Percentiles rank a stretch among this genome's conserved stretches.
Evolutionary conservation across 139 green algal species (phyloP).

Genomic region (Chlamydomonas asymmetrica): DNA sequence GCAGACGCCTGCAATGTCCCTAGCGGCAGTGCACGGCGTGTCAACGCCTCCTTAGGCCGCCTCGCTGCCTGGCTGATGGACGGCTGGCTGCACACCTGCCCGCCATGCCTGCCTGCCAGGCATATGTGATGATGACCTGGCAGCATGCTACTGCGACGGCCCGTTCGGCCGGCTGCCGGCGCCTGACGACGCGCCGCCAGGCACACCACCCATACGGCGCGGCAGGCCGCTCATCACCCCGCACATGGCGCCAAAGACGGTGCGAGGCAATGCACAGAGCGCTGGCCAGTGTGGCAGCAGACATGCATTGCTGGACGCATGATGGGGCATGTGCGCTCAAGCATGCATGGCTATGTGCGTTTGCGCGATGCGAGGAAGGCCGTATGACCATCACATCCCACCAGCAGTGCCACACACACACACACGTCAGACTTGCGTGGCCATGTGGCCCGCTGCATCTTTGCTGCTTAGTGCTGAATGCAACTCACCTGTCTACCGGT

Average conservation of each 20-base stretch:
- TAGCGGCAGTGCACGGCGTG: no score
- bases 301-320: no score
- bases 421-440: no score
- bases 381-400: not conserved
- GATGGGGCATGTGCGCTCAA: not conserved
- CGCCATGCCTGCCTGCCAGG: no score
- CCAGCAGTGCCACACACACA: not conserved
- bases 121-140: constrained; percentile 53
- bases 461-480: no score
- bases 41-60: no score
- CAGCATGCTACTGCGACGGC: constrained; percentile 52
- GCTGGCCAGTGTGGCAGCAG: no score
- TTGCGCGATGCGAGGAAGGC: not conserved
- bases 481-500: no score
- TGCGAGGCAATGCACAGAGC: not conserved
- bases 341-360: not conserved
- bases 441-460: no score
- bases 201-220: constrained; percentile 33
- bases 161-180: constrained; percentile 39
- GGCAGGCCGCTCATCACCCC: constrained; percentile 26
- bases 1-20: no score
- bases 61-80: no score
- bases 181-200: constrained; percentile 20
- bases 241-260: constrained; percentile 11
- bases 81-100: no score